Evolutionary conservation across 345 rosid species (phyloP), one percentile per base, ranked within the genome.

Genomic region (Rhodomyrtus tomentosa): DNA sequence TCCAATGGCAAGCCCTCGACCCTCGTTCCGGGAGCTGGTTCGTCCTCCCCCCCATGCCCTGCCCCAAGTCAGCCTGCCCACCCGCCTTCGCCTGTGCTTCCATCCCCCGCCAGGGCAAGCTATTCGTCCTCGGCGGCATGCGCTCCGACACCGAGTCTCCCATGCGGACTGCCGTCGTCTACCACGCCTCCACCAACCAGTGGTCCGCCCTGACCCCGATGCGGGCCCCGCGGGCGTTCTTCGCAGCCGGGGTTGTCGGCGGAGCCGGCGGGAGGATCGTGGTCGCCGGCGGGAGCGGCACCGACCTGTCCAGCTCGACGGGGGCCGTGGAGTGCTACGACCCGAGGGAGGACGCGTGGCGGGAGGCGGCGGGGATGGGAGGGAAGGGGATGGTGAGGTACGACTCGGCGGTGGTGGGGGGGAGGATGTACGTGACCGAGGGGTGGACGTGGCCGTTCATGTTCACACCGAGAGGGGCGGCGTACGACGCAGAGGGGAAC

Each of bases 371-470:
- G 49, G 88, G 83, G 6, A 74, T 95, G 84, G 85, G 87, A 14
- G 83, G 49, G 72, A 92, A 88, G 12, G 79, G 79, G 79, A 79
- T 93, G 10, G 91, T 91, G 7, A 88, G 89, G 90, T 95, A 95
- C 87, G 96, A 95, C 82, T 92, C 98, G 0, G 95, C 95, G 11
- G 94, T 93, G 88, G 27, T 93, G 5, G 91, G 92, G 29, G 79
- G 80, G 32, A 87, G 82, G 87, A 82, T 93, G 90, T 90, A 89
- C 36, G 92, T 93, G 51, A 93, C 96, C 9, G 96, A 95, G 58
- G 98, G 98, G 9, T 95, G 98, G 96, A 91, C 92, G 50, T 95
- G 98, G 98, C 98, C 98, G 7, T 95, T 95, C 81, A 82, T 84
- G 84, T 91, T 90, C 49, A 86, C 94, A 7, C 98, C 96, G 8